Percentiles rank a stretch among this genome's conserved stretches.
Conservation (phyloP, 345 rosid genomes). For the Citrus medica region DNA sequence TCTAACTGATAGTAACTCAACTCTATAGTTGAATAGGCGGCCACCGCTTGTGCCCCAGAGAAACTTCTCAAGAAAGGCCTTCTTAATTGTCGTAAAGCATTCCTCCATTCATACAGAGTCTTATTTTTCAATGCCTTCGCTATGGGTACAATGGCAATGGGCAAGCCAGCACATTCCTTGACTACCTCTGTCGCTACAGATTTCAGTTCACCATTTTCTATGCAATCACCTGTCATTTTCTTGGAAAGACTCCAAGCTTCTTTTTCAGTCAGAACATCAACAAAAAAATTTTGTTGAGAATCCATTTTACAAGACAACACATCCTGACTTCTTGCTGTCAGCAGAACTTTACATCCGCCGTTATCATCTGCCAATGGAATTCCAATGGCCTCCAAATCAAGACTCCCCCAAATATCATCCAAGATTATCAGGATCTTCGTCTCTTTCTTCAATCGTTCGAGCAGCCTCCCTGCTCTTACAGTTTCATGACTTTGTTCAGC, state of each 20-base stretch:
- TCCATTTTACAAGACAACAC: not conserved
- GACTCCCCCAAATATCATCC: too few relatives aligned
- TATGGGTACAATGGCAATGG: conserved; percentile 14
- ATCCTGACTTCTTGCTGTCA: not conserved
- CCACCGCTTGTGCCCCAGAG: too few relatives aligned
- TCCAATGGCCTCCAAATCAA: too few relatives aligned
- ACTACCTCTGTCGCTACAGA: conserved; percentile 9
- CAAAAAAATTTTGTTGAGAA: not conserved
- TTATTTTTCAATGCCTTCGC: conserved; percentile 19
- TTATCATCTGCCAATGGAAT: too few relatives aligned
- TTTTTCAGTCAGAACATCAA: not conserved
- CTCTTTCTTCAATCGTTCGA: too few relatives aligned
- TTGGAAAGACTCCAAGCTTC: not conserved
- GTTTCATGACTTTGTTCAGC: not conserved
- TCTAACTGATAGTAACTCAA: rapidly evolving
- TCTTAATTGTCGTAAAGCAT: conserved; percentile 2
- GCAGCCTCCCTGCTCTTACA: too few relatives aligned
- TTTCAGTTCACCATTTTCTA: not conserved
- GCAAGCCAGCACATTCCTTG: conserved; percentile 29
- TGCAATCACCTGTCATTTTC: not conserved
- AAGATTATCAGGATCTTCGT: too few relatives aligned
- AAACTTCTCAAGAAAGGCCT: not conserved
- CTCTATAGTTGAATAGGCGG: too few relatives aligned
- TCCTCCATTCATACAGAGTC: conserved; percentile 4
- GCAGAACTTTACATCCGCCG: too few relatives aligned